Evolutionary conservation across 192 early-diverging fungal genomes (phyloP).

Genomic region (Backusella australiensis): DNA sequence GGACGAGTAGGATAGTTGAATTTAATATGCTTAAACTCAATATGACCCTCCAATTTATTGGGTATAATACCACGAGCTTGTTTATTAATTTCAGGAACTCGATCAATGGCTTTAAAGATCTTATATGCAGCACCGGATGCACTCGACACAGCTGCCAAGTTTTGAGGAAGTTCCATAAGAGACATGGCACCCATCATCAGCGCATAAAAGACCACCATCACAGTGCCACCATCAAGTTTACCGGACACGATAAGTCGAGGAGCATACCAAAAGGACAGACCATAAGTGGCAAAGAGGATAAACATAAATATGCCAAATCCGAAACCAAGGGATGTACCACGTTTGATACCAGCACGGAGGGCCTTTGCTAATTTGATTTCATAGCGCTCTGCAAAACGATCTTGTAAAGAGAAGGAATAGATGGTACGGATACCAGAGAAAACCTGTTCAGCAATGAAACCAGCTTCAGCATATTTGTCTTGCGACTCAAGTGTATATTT

Average conservation of each 20-base stretch:
- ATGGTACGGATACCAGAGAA: constrained; percentile 82
- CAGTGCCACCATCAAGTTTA: constrained; percentile 41
- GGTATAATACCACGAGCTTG: constrained; percentile 40
- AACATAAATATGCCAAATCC: constrained; percentile 73
- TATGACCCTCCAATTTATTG: constrained; percentile 52
- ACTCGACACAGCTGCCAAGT: constrained; percentile 66
- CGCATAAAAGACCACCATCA: constrained; percentile 86
- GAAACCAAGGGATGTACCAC: constrained; percentile 52
- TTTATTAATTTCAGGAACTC: constrained; percentile 73
- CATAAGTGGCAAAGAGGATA: constrained; percentile 69
- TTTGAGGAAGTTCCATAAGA: constrained; percentile 64
- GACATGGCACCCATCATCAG: constrained; percentile 75
- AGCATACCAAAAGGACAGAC: constrained; percentile 84
- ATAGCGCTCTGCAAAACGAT: constrained; percentile 66
- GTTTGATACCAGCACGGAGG: constrained; percentile 57
- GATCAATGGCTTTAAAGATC: constrained; percentile 79
- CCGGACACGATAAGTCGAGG: constrained; percentile 47
- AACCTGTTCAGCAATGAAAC: constrained; percentile 82
- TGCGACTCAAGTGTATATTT: constrained; percentile 43
- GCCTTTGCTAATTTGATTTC: constrained; percentile 56
- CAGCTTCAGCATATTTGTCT: constrained; percentile 76
- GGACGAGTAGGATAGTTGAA: constrained; percentile 84
- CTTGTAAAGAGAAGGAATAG: constrained; percentile 74
- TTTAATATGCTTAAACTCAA: constrained; percentile 69
- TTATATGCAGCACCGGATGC: constrained; percentile 77